These are phyloP conservation scores for Eucalyptus virginea DNA, from an alignment of 345 rosid genomes.

Conservation along the genomic window DNA sequence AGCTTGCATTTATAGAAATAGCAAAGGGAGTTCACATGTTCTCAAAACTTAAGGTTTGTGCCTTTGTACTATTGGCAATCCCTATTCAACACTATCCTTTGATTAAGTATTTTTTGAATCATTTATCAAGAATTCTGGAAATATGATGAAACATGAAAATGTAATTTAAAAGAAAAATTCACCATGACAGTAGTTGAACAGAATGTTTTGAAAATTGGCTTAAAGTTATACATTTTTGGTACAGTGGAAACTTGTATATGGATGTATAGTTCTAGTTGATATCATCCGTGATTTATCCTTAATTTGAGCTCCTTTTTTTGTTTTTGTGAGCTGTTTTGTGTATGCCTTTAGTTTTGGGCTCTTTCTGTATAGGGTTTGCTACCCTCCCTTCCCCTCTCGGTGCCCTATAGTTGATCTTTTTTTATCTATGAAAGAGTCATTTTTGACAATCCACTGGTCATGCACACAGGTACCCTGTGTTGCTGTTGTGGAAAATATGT, in stretches of 20 bases:
- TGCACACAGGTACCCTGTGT: conserved; percentile 81
- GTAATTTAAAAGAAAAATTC: neutral
- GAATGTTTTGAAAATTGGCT: neutral
- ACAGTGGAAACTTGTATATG: no score
- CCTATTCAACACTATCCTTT: neutral
- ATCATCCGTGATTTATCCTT: neutral
- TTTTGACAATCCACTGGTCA: neutral
- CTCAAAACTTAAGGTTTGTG: conserved; percentile 81
- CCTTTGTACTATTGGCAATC: neutral
- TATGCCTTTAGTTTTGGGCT: no score
- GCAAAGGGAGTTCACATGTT: conserved; percentile 99
- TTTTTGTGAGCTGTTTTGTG: neutral
- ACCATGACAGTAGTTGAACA: neutral
- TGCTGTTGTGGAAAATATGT: conserved; percentile 97
- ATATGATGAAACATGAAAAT: neutral
- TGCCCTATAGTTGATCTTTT: neutral
- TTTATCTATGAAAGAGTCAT: neutral
- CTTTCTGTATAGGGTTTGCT: no score
- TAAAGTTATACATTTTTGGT: no score
- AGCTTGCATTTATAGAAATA: conserved; percentile 89
- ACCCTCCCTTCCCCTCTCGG: neutral
- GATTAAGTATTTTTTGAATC: neutral
- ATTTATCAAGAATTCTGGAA: neutral
- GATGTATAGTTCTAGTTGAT: no score
- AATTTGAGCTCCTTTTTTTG: neutral